phyloP scores from a whole-genome alignment of 352 stramenopile genomes.

The Thalassiosira oceanica region DNA sequence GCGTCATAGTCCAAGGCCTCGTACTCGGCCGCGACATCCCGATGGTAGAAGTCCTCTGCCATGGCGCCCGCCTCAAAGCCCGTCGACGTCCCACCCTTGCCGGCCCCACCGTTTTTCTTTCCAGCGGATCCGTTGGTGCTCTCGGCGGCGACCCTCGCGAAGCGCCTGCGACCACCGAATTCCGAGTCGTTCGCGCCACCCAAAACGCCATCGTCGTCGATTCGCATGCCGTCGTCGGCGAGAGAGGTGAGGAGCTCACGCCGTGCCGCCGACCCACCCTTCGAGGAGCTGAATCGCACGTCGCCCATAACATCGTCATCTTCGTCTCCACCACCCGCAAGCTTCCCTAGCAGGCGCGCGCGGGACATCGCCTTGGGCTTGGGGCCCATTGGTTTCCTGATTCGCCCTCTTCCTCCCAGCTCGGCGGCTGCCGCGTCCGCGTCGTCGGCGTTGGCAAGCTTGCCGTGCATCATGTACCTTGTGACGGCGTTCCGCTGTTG shows the following conservation, averaged over 20 bases:
- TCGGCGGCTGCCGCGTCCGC: constrained; percentile 4
- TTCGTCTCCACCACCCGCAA: constrained; percentile 16
- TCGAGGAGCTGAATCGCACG: constrained; percentile 55
- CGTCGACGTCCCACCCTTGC: constrained; percentile 13
- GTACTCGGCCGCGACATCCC: constrained; percentile 76
- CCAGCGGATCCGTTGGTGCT: constrained; percentile 1
- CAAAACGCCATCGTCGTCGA: constrained; percentile 74
- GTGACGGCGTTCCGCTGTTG: constrained; percentile 54
- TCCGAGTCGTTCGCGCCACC: constrained; percentile 69
- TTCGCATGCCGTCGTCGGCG: constrained; percentile 56
- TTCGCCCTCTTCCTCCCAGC: not conserved
- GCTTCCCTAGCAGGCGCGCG: constrained; percentile 54
- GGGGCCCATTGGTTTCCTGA: constrained; percentile 19
- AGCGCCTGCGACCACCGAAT: constrained; percentile 69
- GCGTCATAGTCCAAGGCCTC: constrained; percentile 81
- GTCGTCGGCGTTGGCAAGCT: constrained; percentile 29
- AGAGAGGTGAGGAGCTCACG: constrained; percentile 65
- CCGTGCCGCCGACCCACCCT: constrained; percentile 35
- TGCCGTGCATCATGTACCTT: constrained; percentile 68
- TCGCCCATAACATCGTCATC: constrained; percentile 79
- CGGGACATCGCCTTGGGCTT: constrained; percentile 32
- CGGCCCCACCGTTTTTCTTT: constrained; percentile 15
- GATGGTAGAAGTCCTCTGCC: constrained; percentile 78
- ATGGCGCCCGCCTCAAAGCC: constrained; percentile 72
- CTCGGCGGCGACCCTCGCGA: constrained; percentile 48